Evolutionary conservation across 192 early-diverging fungal species (phyloP), one percentile per base, ranked within the genome.

Genomic region (Umbelopsis ramanniana): DNA sequence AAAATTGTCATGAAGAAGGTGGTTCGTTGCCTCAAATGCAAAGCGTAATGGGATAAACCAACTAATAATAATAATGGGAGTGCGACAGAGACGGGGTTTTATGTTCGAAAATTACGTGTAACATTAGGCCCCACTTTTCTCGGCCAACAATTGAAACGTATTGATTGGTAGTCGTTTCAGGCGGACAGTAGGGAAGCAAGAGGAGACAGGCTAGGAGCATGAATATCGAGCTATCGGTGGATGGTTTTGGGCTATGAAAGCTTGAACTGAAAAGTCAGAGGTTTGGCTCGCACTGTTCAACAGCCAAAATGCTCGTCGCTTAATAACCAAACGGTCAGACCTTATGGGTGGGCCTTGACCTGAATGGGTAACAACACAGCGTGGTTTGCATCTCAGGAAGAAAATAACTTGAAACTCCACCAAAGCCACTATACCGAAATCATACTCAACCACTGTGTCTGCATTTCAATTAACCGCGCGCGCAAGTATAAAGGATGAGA

Each of bases 341-440:
- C 57, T 12, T 12, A 37, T 2, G 33, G 2, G 3, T 35, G 29
- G 35, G 23, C 29, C 17, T 29, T 37, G 19, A 63, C 57, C 33
- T 37, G 26, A 63, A 63, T 17, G 26, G 57, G 57, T 35, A 63
- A 63, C 24, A 12, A 11, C 14, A 29, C 57, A 63, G 26, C 57
- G 26, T 37, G 57, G 7, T 63, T 37, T 17, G 22, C n/a, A 14
- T 37, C 33, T 63, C 57, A 11, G 19, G 57, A 33, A 37, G 15
- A 63, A 63, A 19, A 29, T n/a, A 63, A 63, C 29, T 63, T 63
- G 57, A 63, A 63, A 63, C 57, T 63, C 57, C 57, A 35, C 57
- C 29, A 37, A 63, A 63, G 57, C 57, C 57, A 63, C 57, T 63
- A 63, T 10, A 24, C 55, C 55, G 55, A 60, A 60, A 35, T 17